Base-by-base conservation (phyloP, 2,329 filamentous ascomycete species). In the Colletotrichum kahawae region DNA sequence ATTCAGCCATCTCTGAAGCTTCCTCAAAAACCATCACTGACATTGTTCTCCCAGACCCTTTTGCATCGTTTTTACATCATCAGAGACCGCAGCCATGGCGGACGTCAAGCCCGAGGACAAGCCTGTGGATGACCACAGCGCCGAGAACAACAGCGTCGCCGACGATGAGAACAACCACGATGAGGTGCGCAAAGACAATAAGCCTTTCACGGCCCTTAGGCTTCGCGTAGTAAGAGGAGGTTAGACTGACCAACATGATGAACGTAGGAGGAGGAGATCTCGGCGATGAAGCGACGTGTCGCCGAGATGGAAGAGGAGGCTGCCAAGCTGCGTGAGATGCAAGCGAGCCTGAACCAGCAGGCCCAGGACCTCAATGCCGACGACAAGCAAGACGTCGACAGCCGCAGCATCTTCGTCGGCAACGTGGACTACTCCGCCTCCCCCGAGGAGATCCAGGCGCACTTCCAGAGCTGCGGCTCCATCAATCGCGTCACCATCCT, bases 401-500 rank as follows among this genome's bases (percentile, higher is more conserved):
- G 93, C 79, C 93, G 97, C 81, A 98, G 95, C 86, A 95, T 99
- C 85, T 99, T 99, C 84, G 97, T 99, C 59, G 97, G 97, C 79
- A 99, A 99, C 80, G 97, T 99, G 78, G 97, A 99, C 86, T 99
- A 99, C 85, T 96, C 95, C 77, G 96, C 96, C 27, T 97, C 95
- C 33, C 97, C 97, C 4, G 97, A 99, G 86, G 97, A 99, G 88
- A 97, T 99, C 75, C 97, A 99, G 88, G 95, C 95, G 75, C 97
- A 99, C 83, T 99, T 99, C 87, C 95, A 98, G 88, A 97, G 93
- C 88, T 98, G 95, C 81, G 97, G 97, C 76, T 95, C 94, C 79
- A 99, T 99, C 89, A 99, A 99, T 86, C 94, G 97, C 76, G 97
- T 99, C 75, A 99, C 97, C 2, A 99, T 99, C 79, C 88, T 99